A percentile compares a stretch with the other conserved stretches of the same genome.
Conservation (phyloP, 164 flowering plant species). For the Warburgia ugandensis region DNA sequence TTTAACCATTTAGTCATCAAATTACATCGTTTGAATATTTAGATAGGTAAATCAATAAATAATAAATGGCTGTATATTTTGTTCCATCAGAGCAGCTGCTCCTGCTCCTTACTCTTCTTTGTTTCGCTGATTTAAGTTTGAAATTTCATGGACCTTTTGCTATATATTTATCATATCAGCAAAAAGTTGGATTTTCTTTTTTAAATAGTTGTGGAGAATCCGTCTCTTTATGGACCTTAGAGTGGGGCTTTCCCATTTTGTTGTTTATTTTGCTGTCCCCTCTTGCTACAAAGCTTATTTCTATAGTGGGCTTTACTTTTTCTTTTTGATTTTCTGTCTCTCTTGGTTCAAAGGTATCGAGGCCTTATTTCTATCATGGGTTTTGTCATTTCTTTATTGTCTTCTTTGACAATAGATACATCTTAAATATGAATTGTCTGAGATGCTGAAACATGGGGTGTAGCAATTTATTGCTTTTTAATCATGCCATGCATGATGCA, state of each 20-base stretch:
- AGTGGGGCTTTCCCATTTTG: not conserved
- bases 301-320: not conserved
- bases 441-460: constrained; percentile 1
- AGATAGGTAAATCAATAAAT: not conserved
- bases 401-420: not conserved
- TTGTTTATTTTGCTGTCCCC: not conserved
- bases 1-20: not conserved
- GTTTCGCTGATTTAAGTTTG: too few relatives aligned
- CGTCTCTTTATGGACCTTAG: not conserved
- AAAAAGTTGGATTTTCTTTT: too few relatives aligned
- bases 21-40: constrained; percentile 3
- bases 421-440: too few relatives aligned
- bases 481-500: constrained; percentile 1
- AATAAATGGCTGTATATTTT: constrained; percentile 1
- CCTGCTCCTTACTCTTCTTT: too few relatives aligned
- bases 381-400: not conserved
- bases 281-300: not conserved
- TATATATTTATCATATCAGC: not conserved
- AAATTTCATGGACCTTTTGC: not conserved
- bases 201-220: too few relatives aligned
- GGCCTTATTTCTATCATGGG: not conserved
- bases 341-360: not conserved
- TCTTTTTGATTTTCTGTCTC: not conserved
- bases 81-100: not conserved
- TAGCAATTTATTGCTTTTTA: not conserved